Evolutionary conservation across 2,329 filamentous ascomycete genomes (phyloP).

Genomic region (Aspergillus caelatus): DNA sequence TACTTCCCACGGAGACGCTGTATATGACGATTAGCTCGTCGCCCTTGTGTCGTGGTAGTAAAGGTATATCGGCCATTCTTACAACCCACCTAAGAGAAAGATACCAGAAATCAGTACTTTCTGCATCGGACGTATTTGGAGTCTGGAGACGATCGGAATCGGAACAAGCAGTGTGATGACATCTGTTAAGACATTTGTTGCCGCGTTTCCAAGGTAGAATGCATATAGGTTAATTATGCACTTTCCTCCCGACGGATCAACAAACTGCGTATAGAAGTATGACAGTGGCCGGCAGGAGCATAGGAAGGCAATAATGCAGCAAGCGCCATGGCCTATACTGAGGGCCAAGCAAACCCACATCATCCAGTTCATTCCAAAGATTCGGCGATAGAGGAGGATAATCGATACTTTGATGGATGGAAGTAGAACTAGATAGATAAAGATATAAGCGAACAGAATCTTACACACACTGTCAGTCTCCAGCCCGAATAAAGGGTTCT

Average conservation of each 20-base stretch:
- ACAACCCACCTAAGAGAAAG: constrained; percentile 1
- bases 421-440: background rate
- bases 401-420: constrained; percentile 1
- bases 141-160: background rate
- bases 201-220: background rate
- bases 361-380: background rate
- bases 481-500: background rate
- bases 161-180: background rate
- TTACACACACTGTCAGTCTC: background rate
- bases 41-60: background rate
- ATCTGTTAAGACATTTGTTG: background rate
- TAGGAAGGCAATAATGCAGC: background rate
- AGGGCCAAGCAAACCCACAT: background rate
- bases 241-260: background rate
- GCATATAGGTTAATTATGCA: background rate
- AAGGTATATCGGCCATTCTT: background rate
- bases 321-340: background rate
- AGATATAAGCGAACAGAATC: constrained; percentile 3
- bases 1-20: background rate
- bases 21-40: background rate
- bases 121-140: background rate
- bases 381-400: constrained; percentile 2
- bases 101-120: background rate
- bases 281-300: background rate
- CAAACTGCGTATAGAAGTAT: background rate